These are phyloP conservation scores for Mycosphaerella sp. DNA, from an alignment of 2,329 filamentous ascomycete genomes.

Conservation along the genomic window DNA sequence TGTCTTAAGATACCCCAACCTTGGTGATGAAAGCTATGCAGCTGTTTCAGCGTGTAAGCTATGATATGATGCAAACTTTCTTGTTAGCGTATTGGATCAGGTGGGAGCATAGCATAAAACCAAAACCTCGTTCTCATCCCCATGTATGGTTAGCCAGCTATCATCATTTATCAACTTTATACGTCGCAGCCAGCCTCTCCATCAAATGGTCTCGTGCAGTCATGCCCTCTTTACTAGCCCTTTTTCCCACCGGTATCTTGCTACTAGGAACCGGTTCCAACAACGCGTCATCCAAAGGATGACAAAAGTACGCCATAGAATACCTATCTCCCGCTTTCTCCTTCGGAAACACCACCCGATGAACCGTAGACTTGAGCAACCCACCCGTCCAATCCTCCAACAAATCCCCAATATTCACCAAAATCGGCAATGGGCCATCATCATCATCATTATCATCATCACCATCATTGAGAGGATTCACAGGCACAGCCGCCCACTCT, in stretches of 20 bases:
- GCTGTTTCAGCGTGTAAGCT: no score
- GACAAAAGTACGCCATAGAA: conserved; percentile 53
- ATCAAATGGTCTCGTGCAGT: conserved; percentile 56
- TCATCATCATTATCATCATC: neutral
- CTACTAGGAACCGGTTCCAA: conserved; percentile 52
- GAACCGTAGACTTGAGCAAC: conserved; percentile 77
- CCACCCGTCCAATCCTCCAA: conserved; percentile 87
- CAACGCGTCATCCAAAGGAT: conserved; percentile 51
- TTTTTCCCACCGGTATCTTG: conserved; percentile 31
- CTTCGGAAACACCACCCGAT: conserved; percentile 70
- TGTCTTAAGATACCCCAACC: neutral
- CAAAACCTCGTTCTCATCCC: neutral
- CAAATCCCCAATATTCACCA: conserved; percentile 66
- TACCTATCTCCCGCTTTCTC: conserved; percentile 29
- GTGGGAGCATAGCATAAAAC: neutral
- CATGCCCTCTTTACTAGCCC: conserved; percentile 41
- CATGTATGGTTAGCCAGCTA: neutral
- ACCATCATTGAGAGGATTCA: conserved; percentile 33
- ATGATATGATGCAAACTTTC: no score
- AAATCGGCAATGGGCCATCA: conserved; percentile 52
- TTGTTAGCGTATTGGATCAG: neutral
- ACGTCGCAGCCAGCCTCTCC: conserved; percentile 53
- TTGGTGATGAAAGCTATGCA: neutral
- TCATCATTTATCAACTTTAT: conserved; percentile 36
- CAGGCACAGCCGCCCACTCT: conserved; percentile 42